These are phyloP conservation scores for Arthrinium puccinioides DNA, from an alignment of 2,329 filamentous ascomycete genomes.

Conservation along the genomic window DNA sequence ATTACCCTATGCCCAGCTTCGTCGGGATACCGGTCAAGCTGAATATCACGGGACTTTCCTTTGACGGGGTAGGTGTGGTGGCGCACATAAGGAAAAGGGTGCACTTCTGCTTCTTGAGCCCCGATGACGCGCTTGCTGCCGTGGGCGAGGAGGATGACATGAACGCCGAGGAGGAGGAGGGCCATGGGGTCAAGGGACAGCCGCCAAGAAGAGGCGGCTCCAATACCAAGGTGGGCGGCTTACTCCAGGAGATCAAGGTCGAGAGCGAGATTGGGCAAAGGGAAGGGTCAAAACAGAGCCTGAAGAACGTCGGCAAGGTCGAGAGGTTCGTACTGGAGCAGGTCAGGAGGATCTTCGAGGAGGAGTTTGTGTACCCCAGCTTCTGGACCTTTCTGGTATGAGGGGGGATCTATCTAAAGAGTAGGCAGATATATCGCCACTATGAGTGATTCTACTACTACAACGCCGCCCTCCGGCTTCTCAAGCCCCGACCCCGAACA, in stretches of 20 bases:
- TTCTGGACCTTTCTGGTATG: constrained; percentile 96
- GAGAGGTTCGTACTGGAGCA: constrained; percentile 96
- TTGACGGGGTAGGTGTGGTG: constrained; percentile 88
- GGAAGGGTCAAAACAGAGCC: constrained; percentile 83
- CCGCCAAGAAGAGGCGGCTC: constrained; percentile 20
- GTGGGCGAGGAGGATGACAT: constrained; percentile 42
- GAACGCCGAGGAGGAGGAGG: constrained; percentile 27
- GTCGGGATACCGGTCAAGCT: constrained; percentile 91
- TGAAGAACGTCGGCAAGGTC: constrained; percentile 98
- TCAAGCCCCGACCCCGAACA: too few relatives aligned
- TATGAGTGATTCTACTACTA: too few relatives aligned
- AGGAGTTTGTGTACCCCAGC: constrained; percentile 96
- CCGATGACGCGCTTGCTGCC: constrained; percentile 78
- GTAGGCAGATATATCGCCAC: too few relatives aligned
- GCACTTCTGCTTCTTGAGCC: constrained; percentile 90
- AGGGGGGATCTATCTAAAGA: too few relatives aligned
- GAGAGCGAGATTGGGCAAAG: constrained; percentile 96
- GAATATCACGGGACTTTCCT: constrained; percentile 89
- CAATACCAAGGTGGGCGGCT: constrained; percentile 52
- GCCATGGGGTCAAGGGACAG: constrained; percentile 9
- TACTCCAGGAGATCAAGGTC: constrained; percentile 88
- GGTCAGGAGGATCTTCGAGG: constrained; percentile 93
- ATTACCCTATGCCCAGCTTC: constrained; percentile 98
- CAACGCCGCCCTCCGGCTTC: too few relatives aligned
- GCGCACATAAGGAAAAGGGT: constrained; percentile 84